Conservation (phyloP, 352 stramenopile species). For the Pythium vanterpoolii region DNA sequence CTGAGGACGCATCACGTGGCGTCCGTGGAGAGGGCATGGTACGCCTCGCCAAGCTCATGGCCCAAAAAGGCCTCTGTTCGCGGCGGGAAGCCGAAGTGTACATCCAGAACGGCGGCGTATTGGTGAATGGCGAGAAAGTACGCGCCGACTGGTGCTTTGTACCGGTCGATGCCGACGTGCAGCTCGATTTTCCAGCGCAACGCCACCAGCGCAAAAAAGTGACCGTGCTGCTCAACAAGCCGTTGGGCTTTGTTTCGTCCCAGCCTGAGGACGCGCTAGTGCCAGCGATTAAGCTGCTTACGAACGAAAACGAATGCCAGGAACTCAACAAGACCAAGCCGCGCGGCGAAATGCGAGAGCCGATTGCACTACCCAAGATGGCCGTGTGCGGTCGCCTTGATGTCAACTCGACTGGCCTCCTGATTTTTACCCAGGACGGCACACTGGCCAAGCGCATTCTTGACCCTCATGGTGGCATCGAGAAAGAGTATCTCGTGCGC, state of each 20-base stretch:
- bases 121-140: slow-evolving; percentile 67
- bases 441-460: slow-evolving; percentile 74
- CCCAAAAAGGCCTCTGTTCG: slow-evolving; percentile 70
- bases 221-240: slow-evolving; percentile 82
- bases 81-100: slow-evolving; percentile 77
- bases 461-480: slow-evolving; percentile 61
- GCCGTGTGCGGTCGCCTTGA: slow-evolving; percentile 77
- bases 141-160: slow-evolving; percentile 75
- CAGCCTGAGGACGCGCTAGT: slow-evolving; percentile 66
- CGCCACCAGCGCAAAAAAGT: slow-evolving; percentile 75
- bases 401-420: slow-evolving; percentile 78
- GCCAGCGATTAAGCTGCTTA: slow-evolving; percentile 72
- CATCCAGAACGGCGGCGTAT: slow-evolving; percentile 69
- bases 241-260: slow-evolving; percentile 75
- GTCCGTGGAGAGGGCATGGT: slow-evolving; percentile 28
- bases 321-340: slow-evolving; percentile 53
- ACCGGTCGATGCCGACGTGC: slow-evolving; percentile 47
- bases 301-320: slow-evolving; percentile 68
- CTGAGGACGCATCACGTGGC: background rate
- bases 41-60: slow-evolving; percentile 80
- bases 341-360: slow-evolving; percentile 32
- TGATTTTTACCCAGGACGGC: slow-evolving; percentile 83
- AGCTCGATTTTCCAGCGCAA: slow-evolving; percentile 59
- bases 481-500: slow-evolving; percentile 86
- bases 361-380: slow-evolving; percentile 74